Evolutionary conservation across 257 asterid genomes (phyloP).

Genomic region (Jacaranda mimosifolia): DNA sequence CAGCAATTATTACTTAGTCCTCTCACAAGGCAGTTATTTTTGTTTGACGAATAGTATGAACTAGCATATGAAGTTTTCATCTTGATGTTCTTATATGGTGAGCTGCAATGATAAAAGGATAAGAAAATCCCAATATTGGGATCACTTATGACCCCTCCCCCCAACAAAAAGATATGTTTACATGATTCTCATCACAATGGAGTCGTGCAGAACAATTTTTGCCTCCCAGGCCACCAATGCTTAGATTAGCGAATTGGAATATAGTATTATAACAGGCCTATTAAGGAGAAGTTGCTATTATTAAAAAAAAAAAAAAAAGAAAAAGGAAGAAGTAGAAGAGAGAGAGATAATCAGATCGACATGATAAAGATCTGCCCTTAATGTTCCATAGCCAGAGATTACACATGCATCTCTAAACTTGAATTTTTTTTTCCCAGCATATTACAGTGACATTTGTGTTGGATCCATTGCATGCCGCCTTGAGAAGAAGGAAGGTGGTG

Average conservation of each 20-base stretch:
- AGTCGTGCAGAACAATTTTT: background rate
- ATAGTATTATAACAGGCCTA: background rate
- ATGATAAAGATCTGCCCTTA: background rate
- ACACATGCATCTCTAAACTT: background rate
- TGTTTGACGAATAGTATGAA: background rate
- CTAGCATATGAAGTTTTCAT: background rate
- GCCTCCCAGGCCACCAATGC: background rate
- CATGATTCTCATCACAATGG: background rate
- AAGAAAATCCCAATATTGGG: background rate
- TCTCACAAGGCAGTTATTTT: background rate
- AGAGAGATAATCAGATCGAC: background rate
- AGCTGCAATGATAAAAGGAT: background rate
- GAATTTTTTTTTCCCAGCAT: conserved; percentile 46
- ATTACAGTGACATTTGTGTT: conserved; percentile 64
- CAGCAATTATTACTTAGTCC: background rate
- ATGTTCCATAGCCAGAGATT: background rate
- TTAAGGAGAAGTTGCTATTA: background rate
- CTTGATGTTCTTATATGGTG: background rate
- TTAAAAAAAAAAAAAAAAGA: background rate
- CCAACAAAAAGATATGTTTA: background rate
- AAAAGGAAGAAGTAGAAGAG: too few relatives aligned
- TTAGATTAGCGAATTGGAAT: background rate
- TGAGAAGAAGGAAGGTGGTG: conserved; percentile 72
- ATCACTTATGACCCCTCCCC: background rate
- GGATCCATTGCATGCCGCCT: conserved; percentile 72